A percentile compares a stretch with the other conserved stretches of the same genome.
phyloP scores from a whole-genome alignment of 371 early-diverging fungal genomes.

The Umbelopsis sp. region DNA sequence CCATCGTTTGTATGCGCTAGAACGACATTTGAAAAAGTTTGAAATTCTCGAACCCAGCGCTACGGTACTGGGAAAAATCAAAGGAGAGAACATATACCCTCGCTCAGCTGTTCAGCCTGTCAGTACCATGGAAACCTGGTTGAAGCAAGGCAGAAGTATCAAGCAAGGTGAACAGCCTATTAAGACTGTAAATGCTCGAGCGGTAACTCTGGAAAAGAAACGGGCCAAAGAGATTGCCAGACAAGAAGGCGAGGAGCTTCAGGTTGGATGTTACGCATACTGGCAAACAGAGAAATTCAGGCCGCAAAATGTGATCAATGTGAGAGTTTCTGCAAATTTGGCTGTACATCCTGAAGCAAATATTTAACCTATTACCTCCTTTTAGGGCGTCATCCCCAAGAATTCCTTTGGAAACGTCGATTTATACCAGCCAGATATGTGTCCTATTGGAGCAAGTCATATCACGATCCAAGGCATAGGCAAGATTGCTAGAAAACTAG shows the following conservation, averaged over 20 bases:
- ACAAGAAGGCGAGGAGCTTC: constrained; percentile 37
- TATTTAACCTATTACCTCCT: neutral
- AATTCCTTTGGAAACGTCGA: constrained; percentile 85
- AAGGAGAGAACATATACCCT: constrained; percentile 82
- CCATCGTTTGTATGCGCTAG: constrained; percentile 84
- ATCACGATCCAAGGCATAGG: constrained; percentile 62
- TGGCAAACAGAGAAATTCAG: constrained; percentile 84
- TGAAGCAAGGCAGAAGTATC: constrained; percentile 60
- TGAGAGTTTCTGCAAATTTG: constrained; percentile 24
- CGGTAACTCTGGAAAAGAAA: constrained; percentile 61
- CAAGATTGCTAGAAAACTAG: constrained; percentile 69
- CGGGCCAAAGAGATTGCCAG: constrained; percentile 52
- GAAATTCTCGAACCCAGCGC: constrained; percentile 70
- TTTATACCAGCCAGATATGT: constrained; percentile 80
- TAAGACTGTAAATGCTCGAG: constrained; percentile 70
- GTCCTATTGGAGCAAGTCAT: constrained; percentile 84
- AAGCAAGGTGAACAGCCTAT: constrained; percentile 60
- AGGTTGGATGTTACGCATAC: constrained; percentile 71
- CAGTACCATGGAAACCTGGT: constrained; percentile 69
- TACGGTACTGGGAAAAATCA: constrained; percentile 73
- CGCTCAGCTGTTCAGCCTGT: constrained; percentile 67
- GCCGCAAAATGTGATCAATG: constrained; percentile 71
- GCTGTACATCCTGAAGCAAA: neutral
- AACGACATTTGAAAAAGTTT: constrained; percentile 79
- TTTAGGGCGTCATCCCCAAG: constrained; percentile 76